phyloP scores from a whole-genome alignment of 352 stramenopile species.

The Phytophthora europaea region DNA sequence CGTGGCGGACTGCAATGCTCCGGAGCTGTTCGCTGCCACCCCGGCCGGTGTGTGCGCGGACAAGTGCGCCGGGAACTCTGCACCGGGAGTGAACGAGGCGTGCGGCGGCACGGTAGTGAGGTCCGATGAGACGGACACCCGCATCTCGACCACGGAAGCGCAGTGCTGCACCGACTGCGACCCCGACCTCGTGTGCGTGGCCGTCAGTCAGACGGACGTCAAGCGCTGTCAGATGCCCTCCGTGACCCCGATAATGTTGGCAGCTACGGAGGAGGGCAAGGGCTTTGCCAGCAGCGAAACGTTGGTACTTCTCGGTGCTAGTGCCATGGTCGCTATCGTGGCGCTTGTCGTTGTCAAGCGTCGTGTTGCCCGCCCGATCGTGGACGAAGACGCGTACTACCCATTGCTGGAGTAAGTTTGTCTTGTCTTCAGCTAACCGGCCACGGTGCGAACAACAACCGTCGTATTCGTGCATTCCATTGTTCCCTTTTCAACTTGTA shows the following conservation, averaged over 20 bases:
- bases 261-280: constrained; percentile 15
- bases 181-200: neutral
- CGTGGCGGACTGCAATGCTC: constrained; percentile 57
- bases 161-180: constrained; percentile 38
- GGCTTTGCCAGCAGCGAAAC: constrained; percentile 29
- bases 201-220: neutral
- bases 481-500: neutral
- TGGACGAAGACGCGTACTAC: constrained; percentile 62
- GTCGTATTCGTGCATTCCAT: neutral
- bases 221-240: neutral
- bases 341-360: constrained; percentile 61
- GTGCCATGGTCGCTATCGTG: constrained; percentile 60
- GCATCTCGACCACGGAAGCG: constrained; percentile 41
- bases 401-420: constrained; percentile 57
- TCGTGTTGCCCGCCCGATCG: neutral
- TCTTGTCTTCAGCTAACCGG: neutral
- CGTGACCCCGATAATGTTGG: neutral
- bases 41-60: constrained; percentile 35
- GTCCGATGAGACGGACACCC: constrained; percentile 23
- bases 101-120: constrained; percentile 51
- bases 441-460: neutral
- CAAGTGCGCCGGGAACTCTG: constrained; percentile 27
- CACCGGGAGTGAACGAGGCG: constrained; percentile 44
- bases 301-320: constrained; percentile 50
- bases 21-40: constrained; percentile 37